These are phyloP conservation scores for Aureobasidium pullulans DNA, from an alignment of 2,329 filamentous ascomycete species.

Conservation along the genomic window DNA sequence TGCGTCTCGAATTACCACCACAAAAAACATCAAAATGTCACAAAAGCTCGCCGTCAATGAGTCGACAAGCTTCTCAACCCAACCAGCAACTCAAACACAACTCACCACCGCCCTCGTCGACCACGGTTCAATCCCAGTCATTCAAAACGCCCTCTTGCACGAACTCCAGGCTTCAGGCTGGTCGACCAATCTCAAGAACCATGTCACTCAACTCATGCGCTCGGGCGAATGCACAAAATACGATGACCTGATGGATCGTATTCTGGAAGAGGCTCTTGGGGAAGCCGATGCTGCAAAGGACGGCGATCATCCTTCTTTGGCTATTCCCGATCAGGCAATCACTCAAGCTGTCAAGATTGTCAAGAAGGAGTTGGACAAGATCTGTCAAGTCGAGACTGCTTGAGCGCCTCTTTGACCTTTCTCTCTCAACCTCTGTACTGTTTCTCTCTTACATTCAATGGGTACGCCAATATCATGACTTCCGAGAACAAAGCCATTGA, in stretches of 20 bases:
- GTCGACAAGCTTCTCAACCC: slow-evolving; percentile 32
- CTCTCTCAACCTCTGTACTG: not conserved
- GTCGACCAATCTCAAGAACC: slow-evolving; percentile 48
- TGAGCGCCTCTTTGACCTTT: not conserved
- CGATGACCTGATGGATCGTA: slow-evolving; percentile 47
- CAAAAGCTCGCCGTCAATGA: slow-evolving; percentile 33
- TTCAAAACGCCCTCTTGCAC: slow-evolving; percentile 48
- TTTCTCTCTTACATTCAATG: not conserved
- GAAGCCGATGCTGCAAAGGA: not conserved
- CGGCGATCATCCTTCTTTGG: slow-evolving; percentile 11
- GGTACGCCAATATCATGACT: not conserved
- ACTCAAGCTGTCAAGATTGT: slow-evolving; percentile 46
- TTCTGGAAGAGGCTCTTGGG: slow-evolving; percentile 40
- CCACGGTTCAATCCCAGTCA: slow-evolving; percentile 45
- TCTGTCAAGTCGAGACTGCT: slow-evolving; percentile 6
- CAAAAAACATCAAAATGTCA: slow-evolving; percentile 17
- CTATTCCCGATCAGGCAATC: slow-evolving; percentile 36
- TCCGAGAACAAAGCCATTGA: not conserved
- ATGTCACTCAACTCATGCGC: slow-evolving; percentile 50
- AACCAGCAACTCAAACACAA: slow-evolving; percentile 29
- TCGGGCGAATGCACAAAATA: slow-evolving; percentile 51
- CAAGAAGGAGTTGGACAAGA: slow-evolving; percentile 36
- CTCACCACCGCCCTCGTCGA: slow-evolving; percentile 41
- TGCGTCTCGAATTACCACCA: slow-evolving; percentile 17
- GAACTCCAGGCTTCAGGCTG: slow-evolving; percentile 52